A percentile compares a stretch with the other conserved stretches of the same genome.
Conservation (phyloP, 176 grass and related monocot genomes). For the sorghum (Sorghum bicolor) region DNA sequence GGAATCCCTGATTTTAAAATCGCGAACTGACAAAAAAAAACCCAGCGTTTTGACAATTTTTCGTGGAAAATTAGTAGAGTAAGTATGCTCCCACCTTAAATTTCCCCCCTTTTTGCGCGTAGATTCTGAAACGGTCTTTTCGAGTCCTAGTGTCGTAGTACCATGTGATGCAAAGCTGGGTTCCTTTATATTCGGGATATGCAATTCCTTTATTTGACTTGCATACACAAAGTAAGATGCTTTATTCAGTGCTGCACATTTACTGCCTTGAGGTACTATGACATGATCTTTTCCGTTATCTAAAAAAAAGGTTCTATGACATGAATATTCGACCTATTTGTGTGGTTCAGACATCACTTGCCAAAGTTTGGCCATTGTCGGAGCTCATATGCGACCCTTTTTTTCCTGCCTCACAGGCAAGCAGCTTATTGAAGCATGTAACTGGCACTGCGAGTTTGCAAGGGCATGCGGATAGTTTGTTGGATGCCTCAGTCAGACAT, state of each 20-base stretch:
- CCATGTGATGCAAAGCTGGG: not conserved
- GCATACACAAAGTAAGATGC: not conserved
- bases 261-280: not conserved
- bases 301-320: not conserved
- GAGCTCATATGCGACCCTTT: not conserved
- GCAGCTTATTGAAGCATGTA: conserved; percentile 46
- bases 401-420: conserved; percentile 31
- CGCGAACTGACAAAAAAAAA: no score
- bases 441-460: conserved; percentile 31
- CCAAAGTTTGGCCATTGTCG: not conserved
- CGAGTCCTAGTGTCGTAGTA: not conserved
- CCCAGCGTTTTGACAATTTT: not conserved
- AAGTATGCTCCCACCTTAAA: not conserved
- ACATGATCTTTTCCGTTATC: not conserved
- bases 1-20: not conserved
- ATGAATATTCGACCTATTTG: not conserved
- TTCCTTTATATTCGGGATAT: not conserved
- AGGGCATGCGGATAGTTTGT: conserved; percentile 31
- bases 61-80: not conserved
- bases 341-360: not conserved
- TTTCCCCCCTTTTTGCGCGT: not conserved
- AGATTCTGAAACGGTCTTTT: not conserved
- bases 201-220: not conserved
- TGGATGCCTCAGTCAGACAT: conserved; percentile 41
- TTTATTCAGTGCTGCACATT: not conserved